These are phyloP conservation scores for Colletotrichum noveboracense DNA, from an alignment of 2,329 filamentous ascomycete species.

Conservation along the genomic window DNA sequence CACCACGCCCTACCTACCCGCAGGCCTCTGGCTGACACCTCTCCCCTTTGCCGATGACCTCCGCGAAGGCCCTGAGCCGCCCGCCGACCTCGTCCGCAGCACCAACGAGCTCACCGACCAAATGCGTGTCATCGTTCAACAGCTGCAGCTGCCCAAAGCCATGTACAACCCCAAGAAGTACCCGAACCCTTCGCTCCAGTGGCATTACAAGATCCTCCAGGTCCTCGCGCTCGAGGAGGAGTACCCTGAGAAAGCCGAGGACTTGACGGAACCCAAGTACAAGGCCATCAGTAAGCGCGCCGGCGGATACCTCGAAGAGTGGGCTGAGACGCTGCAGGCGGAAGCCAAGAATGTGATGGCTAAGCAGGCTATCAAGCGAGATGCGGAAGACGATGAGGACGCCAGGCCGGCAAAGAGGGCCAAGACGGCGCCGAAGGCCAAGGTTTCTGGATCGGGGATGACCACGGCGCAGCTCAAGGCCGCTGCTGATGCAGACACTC, in stretches of 20 bases:
- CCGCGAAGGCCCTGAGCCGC: slow-evolving; percentile 74
- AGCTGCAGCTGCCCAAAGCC: slow-evolving; percentile 86
- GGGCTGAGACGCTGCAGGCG: slow-evolving; percentile 71
- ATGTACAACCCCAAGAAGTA: slow-evolving; percentile 86
- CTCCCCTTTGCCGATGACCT: slow-evolving; percentile 92
- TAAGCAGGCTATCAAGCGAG: slow-evolving; percentile 55
- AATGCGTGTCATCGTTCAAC: slow-evolving; percentile 84
- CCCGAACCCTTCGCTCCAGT: slow-evolving; percentile 91
- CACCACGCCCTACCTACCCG: slow-evolving; percentile 74
- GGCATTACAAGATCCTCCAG: slow-evolving; percentile 96
- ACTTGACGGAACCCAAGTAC: slow-evolving; percentile 84
- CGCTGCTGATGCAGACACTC: slow-evolving; percentile 47
- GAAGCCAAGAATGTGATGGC: slow-evolving; percentile 47
- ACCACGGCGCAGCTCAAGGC: slow-evolving; percentile 52
- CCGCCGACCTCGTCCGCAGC: slow-evolving; percentile 54
- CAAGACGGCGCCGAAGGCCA: slow-evolving; percentile 34
- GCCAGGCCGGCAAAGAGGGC: slow-evolving; percentile 53
- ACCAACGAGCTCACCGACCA: slow-evolving; percentile 77
- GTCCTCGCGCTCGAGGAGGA: slow-evolving; percentile 92
- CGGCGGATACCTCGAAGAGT: slow-evolving; percentile 78
- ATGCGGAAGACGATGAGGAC: slow-evolving; percentile 50
- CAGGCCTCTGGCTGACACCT: slow-evolving; percentile 87
- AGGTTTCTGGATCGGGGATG: slow-evolving; percentile 37
- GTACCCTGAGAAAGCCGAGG: slow-evolving; percentile 73
- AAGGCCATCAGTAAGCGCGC: slow-evolving; percentile 89